These are phyloP conservation scores for Macaranga tanarius DNA, from an alignment of 441 rosid genomes.

Conservation along the genomic window DNA sequence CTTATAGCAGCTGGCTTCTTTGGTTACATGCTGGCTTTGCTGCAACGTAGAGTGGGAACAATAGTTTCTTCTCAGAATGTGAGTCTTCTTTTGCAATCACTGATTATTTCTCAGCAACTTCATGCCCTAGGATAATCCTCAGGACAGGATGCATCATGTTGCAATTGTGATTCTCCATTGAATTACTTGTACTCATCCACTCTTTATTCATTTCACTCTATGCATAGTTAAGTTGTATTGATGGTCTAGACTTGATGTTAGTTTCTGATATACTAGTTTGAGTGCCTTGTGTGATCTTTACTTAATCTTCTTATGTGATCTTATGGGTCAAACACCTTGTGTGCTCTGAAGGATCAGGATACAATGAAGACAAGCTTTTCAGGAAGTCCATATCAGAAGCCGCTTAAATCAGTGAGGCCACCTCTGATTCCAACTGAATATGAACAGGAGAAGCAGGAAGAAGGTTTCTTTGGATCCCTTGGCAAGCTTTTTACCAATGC, in stretches of 20 bases:
- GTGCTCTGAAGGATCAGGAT: conserved; percentile 49
- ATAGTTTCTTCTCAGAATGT: conserved; percentile 68
- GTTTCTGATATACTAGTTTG: not conserved
- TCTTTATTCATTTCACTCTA: not conserved
- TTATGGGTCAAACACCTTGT: not conserved
- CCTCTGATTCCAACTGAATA: conserved; percentile 68
- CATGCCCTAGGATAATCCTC: conserved; percentile 12
- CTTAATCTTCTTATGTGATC: not conserved
- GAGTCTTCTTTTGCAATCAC: conserved; percentile 26
- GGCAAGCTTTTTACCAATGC: conserved; percentile 52
- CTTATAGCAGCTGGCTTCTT: conserved; percentile 71
- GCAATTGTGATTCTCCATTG: conserved; percentile 6
- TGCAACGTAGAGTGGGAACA: conserved; percentile 50
- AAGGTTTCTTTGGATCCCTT: conserved; percentile 67
- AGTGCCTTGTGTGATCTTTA: not conserved
- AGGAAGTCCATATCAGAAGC: conserved; percentile 47
- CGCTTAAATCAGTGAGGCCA: conserved; percentile 62
- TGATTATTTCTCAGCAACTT: conserved; percentile 13
- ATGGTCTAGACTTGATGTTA: not conserved
- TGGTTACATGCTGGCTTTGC: conserved; percentile 48
- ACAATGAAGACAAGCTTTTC: conserved; percentile 26
- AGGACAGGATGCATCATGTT: not conserved
- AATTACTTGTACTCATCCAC: not conserved
- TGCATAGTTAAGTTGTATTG: conserved; percentile 10
- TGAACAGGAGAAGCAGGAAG: conserved; percentile 73